Conservation (phyloP, 2,329 filamentous ascomycete genomes). For the Calonectria ilicicola region DNA sequence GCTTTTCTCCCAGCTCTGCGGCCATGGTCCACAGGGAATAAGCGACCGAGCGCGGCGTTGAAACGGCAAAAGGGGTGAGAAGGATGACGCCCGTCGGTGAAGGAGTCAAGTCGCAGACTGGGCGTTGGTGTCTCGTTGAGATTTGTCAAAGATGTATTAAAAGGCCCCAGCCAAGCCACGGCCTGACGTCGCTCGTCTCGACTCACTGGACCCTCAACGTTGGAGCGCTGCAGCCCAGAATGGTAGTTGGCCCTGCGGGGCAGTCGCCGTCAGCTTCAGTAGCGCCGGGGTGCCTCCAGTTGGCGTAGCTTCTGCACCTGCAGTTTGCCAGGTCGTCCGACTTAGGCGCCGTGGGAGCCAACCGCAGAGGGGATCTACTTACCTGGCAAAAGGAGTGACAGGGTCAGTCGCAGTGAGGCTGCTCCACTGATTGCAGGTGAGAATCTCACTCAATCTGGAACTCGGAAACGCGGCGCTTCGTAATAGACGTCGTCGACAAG, state of each 20-base stretch:
- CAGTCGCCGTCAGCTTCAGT: constrained; percentile 34
- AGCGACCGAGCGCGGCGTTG: constrained; percentile 17
- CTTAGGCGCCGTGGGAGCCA: neutral
- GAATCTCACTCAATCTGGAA: neutral
- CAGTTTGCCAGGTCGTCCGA: constrained; percentile 14
- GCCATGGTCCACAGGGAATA: constrained; percentile 41
- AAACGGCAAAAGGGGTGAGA: neutral
- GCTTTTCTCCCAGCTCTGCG: constrained; percentile 39
- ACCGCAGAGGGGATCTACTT: neutral
- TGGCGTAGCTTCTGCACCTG: constrained; percentile 1
- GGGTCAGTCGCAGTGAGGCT: neutral
- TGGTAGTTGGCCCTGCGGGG: constrained; percentile 35
- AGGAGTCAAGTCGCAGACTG: neutral
- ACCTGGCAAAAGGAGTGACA: neutral
- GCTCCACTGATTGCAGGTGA: constrained; percentile 5
- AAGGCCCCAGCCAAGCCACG: constrained; percentile 12
- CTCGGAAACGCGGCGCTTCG: constrained; percentile 2
- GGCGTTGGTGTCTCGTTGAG: constrained; percentile 28
- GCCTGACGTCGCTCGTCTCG: constrained; percentile 8
- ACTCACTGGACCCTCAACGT: neutral
- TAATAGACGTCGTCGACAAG: neutral
- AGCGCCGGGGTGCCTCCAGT: constrained; percentile 1
- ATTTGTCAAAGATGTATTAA: constrained; percentile 24
- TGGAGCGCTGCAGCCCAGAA: neutral
- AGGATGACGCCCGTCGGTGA: neutral